Conservation (phyloP, 345 rosid species). For the Clarkia xantiana region DNA sequence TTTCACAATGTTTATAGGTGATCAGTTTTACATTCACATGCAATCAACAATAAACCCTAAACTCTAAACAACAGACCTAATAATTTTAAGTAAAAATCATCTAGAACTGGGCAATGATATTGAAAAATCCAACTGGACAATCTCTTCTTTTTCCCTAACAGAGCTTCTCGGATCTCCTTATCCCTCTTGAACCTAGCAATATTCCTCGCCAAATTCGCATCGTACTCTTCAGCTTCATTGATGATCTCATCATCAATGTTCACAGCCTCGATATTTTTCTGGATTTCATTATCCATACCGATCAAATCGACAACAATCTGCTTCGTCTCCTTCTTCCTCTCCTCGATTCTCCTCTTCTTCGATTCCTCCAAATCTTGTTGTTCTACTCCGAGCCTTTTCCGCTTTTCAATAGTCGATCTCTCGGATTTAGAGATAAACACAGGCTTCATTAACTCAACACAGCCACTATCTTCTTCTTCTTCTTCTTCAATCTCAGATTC, state of each 20-base stretch:
- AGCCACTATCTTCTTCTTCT: constrained; percentile 23
- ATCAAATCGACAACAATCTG: constrained; percentile 30
- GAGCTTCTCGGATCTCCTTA: constrained; percentile 24
- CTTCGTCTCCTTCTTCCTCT: constrained; percentile 27
- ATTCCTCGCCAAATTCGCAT: constrained; percentile 35
- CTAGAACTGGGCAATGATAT: no score
- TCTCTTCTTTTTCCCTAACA: constrained; percentile 31
- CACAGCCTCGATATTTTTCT: constrained; percentile 28
- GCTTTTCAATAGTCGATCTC: constrained; percentile 29
- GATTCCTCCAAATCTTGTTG: constrained; percentile 25
- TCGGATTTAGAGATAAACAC: constrained; percentile 27
- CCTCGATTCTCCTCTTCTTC: constrained; percentile 21
- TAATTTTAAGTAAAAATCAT: no score
- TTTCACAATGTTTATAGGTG: no score
- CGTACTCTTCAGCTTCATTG: constrained; percentile 34
- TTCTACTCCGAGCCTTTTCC: constrained; percentile 30
- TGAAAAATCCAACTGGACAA: no score
- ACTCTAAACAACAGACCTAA: no score
- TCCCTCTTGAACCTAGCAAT: constrained; percentile 31
- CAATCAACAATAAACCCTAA: no score
- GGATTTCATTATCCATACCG: constrained; percentile 23
- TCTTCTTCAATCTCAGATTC: constrained; percentile 32
- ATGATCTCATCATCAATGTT: constrained; percentile 33
- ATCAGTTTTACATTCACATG: no score
- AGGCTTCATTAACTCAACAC: constrained; percentile 27